phyloP scores from a whole-genome alignment of 331 rosid species.

The Acacia pycnantha region DNA sequence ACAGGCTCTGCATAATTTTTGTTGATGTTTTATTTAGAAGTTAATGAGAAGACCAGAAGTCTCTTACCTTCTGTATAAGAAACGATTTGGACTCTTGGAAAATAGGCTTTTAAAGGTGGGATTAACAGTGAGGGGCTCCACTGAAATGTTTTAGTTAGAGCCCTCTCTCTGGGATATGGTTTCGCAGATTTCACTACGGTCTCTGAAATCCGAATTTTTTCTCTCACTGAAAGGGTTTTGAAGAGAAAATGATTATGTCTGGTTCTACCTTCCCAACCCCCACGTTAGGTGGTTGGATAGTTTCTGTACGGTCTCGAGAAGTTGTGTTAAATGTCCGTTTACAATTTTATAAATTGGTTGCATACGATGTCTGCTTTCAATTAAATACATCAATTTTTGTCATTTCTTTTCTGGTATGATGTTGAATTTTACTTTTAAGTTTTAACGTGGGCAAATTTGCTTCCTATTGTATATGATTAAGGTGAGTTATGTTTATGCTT shows the following conservation, averaged over 20 bases:
- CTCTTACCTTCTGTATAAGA: slow-evolving; percentile 20
- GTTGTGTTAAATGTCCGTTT: slow-evolving; percentile 17
- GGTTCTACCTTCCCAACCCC: slow-evolving; percentile 18
- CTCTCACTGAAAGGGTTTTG: slow-evolving; percentile 27
- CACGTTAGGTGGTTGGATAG: slow-evolving; percentile 26
- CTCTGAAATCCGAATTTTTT: slow-evolving; percentile 47
- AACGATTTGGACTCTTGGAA: slow-evolving; percentile 22
- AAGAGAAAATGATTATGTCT: slow-evolving; percentile 35
- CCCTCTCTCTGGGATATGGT: slow-evolving; percentile 21
- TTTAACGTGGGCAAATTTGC: no score
- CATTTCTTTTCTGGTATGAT: not conserved
- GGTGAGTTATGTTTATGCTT: not conserved
- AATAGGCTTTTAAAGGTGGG: slow-evolving; percentile 26
- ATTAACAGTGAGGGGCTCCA: not conserved
- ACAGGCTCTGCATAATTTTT: slow-evolving; percentile 45
- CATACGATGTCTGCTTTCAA: not conserved
- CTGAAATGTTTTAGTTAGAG: slow-evolving; percentile 29
- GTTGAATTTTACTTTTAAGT: not conserved
- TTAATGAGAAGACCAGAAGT: slow-evolving; percentile 27
- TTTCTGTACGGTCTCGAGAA: slow-evolving; percentile 19
- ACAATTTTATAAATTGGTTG: not conserved
- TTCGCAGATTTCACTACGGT: slow-evolving; percentile 27
- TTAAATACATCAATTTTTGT: not conserved
- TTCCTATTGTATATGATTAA: no score
- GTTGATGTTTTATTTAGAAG: slow-evolving; percentile 25